Evolutionary conservation across 306 rosid species (phyloP), one percentile per base, ranked within the genome.

Genomic region (Vicia faba): DNA sequence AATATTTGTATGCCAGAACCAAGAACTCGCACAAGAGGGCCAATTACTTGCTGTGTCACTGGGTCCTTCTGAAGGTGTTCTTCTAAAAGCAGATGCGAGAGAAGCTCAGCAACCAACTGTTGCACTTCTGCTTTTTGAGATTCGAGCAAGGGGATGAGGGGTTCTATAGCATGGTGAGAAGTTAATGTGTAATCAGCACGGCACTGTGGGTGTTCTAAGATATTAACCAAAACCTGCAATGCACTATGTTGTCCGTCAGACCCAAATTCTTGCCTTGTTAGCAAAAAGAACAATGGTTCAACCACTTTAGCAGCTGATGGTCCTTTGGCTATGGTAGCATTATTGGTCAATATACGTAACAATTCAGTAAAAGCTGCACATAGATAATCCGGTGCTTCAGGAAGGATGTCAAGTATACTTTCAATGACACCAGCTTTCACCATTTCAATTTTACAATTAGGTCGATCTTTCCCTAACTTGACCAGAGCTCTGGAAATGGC

Each of bases 161-260:
- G 98, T 45, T 89, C 96, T 73, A 93, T 79, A 60, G 85, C 86
- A 85, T 84, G 97, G 75, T 82, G 96, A 66, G 90, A 82, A 71
- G 88, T 86, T 74, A 93, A 75, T 48, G 84, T 73, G 74, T 89
- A 83, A 74, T 89, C 96, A 76, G 96, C 88, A 65, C 96, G 97
- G 54, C 98, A 93, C 44, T 89, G 95, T 44, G 91, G 91, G 86
- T 93, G 96, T 80, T 93, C 98, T 78, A 93, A 83, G 76, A 93
- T 88, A 76, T 93, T 93, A 76, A 93, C 97, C 69, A 93, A 92
- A 83, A 93, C 98, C 86, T 93, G 98, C 75, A 93, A 78, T 11
- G 95, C 91, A 82, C 97, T 93, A 68, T 93, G 98, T 72, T 86
- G 98, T 57, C 98, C 98, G 71, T 93, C 97, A 45, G 97, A 97